Percentiles rank a stretch among this genome's conserved stretches.
phyloP scores from a whole-genome alignment of 129 eudicot genomes.

The Rutidosis leptorrhynchoides region DNA sequence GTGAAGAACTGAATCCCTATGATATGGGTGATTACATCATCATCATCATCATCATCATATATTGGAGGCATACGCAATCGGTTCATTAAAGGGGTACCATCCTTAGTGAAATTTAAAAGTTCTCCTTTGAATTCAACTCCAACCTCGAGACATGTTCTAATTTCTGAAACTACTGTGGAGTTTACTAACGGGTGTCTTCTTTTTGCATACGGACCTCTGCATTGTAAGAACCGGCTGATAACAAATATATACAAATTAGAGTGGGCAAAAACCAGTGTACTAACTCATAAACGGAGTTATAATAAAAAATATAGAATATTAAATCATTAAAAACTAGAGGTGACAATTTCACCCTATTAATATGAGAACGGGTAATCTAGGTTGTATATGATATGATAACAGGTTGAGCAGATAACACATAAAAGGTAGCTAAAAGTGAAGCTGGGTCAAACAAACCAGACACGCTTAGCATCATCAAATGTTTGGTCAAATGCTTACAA shows the following conservation, averaged over 20 bases:
- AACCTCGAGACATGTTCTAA: conserved; percentile 73
- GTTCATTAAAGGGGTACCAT: conserved; percentile 89
- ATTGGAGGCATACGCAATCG: conserved; percentile 83
- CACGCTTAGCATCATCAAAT: neutral
- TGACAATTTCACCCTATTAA: neutral
- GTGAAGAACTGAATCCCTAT: conserved; percentile 83
- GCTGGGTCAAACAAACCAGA: conserved; percentile 45
- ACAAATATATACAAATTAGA: conserved; percentile 19
- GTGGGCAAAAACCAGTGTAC: neutral
- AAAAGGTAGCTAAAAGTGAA: neutral
- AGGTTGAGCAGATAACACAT: neutral
- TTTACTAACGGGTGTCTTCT: conserved; percentile 91
- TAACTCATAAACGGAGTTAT: neutral
- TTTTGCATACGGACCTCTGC: conserved; percentile 97
- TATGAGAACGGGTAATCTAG: neutral
- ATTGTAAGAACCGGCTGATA: conserved; percentile 95
- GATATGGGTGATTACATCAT: conserved; percentile 67
- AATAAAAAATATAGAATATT: conserved; percentile 34
- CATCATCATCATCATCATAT: conserved; percentile 88
- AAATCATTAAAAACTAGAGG: conserved; percentile 10
- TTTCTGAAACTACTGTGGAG: conserved; percentile 72
- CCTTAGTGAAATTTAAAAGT: conserved; percentile 77
- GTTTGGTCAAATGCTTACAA: neutral
- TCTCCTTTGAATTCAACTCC: conserved; percentile 93
- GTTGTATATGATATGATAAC: neutral